Conservation (phyloP, 305 asterid genomes). For the Fraxinus floribunda region DNA sequence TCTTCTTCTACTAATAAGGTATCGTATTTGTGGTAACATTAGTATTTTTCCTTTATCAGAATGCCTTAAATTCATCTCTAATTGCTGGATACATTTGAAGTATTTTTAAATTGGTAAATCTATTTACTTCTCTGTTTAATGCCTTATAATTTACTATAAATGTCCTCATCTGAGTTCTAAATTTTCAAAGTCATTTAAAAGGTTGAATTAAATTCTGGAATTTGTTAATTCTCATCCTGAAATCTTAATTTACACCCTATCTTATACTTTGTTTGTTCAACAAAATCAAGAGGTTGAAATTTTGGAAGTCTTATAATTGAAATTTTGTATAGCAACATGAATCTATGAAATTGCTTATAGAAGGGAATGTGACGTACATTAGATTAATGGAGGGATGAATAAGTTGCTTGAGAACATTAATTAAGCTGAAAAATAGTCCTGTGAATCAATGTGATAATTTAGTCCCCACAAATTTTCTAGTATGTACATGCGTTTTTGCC, state of each 20-base stretch:
- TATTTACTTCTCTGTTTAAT: not conserved
- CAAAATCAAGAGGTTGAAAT: not conserved
- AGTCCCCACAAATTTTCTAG: not conserved
- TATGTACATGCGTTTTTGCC: not conserved
- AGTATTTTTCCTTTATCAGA: not conserved
- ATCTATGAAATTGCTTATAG: not conserved
- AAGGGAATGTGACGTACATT: not conserved
- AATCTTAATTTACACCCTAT: not conserved
- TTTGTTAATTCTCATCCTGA: not conserved
- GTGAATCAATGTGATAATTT: not conserved
- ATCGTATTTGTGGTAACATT: not conserved
- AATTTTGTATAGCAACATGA: not conserved
- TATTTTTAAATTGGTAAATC: not conserved
- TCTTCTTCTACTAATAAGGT: constrained; percentile 48
- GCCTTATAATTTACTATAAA: not conserved
- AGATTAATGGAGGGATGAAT: not conserved
- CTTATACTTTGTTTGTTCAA: not conserved
- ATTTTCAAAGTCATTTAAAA: not conserved
- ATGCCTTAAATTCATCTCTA: not conserved
- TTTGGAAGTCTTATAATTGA: not conserved
- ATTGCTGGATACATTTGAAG: not conserved
- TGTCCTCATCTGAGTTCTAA: not conserved
- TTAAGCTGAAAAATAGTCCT: not conserved
- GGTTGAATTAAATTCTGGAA: not conserved
- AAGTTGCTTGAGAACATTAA: not conserved